These are phyloP conservation scores for Eimeria maxima DNA, from an alignment of 169 alveolate genomes.

Conservation along the genomic window DNA sequence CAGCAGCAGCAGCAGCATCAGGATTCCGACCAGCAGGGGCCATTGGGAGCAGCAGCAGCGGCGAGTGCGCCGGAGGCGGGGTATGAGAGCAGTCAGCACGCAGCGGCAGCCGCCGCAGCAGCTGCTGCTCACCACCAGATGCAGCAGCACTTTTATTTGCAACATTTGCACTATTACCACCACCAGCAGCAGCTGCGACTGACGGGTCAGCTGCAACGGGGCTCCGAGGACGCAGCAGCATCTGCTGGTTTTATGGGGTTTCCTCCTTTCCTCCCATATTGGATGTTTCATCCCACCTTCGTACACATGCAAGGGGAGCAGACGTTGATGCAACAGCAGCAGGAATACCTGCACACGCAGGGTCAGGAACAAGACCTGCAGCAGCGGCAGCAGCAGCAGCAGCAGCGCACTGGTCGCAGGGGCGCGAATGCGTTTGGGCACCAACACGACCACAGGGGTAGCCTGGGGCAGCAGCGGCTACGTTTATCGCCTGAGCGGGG, in stretches of 20 bases:
- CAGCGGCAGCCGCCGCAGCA: background rate
- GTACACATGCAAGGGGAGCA: conserved; percentile 24
- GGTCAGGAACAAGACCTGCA: background rate
- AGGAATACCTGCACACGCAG: background rate
- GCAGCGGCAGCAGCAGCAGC: conserved; percentile 7
- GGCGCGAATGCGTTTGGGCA: background rate
- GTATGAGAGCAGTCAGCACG: conserved; percentile 1
- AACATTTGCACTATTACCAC: conserved; percentile 11
- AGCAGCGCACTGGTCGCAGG: background rate
- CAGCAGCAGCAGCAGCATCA: no score
- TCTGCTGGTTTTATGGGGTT: background rate
- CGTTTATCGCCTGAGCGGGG: background rate
- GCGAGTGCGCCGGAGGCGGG: background rate
- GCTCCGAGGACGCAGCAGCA: no score
- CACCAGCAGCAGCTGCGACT: conserved; percentile 50
- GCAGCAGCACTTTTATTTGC: conserved; percentile 39
- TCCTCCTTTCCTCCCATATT: conserved; percentile 12
- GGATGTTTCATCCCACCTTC: background rate
- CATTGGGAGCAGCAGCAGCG: background rate
- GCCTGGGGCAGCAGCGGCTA: background rate
- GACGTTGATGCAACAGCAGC: background rate
- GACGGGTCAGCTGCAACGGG: conserved; percentile 11
- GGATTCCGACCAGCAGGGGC: background rate
- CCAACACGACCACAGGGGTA: background rate
- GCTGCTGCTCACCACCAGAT: conserved; percentile 42